Evolutionary conservation across 2,329 filamentous ascomycete genomes (phyloP).

Genomic region (Colletotrichum sidae): DNA sequence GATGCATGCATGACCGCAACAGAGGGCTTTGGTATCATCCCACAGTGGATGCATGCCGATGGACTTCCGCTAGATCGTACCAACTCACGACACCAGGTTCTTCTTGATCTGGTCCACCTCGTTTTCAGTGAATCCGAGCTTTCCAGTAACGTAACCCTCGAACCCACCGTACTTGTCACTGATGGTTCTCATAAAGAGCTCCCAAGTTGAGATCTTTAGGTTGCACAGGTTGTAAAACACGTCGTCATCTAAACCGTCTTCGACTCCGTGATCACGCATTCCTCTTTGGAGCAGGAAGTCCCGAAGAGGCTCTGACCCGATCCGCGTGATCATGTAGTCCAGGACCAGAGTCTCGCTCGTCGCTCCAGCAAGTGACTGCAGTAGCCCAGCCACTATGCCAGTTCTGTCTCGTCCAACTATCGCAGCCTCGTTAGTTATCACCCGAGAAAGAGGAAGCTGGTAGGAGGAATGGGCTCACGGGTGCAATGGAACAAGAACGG

Average conservation of each 20-base stretch:
- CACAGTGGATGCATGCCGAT: too few relatives aligned
- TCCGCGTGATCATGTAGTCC: slow-evolving; percentile 4
- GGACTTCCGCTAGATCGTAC: background rate
- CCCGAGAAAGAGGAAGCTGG: too few relatives aligned
- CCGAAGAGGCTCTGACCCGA: slow-evolving; percentile 7
- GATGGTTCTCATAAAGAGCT: background rate
- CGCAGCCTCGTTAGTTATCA: background rate
- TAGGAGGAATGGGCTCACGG: slow-evolving; percentile 49
- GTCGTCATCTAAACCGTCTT: background rate
- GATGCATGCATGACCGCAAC: too few relatives aligned
- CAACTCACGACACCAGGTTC: background rate
- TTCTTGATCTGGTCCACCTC: background rate
- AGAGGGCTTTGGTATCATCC: too few relatives aligned
- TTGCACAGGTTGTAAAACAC: slow-evolving; percentile 6
- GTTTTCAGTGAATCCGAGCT: background rate
- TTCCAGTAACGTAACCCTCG: background rate
- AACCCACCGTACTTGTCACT: background rate
- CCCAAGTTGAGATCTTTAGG: background rate
- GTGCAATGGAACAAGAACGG: slow-evolving; percentile 67
- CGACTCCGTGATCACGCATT: background rate
- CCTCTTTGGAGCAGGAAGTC: slow-evolving; percentile 1
- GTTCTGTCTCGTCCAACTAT: slow-evolving; percentile 13
- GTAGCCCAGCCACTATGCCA: slow-evolving; percentile 1
- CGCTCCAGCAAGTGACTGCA: background rate
- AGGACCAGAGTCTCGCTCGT: background rate